Conservation (phyloP, 768 basidiomycete species). For the Lactifluus rugatus region DNA sequence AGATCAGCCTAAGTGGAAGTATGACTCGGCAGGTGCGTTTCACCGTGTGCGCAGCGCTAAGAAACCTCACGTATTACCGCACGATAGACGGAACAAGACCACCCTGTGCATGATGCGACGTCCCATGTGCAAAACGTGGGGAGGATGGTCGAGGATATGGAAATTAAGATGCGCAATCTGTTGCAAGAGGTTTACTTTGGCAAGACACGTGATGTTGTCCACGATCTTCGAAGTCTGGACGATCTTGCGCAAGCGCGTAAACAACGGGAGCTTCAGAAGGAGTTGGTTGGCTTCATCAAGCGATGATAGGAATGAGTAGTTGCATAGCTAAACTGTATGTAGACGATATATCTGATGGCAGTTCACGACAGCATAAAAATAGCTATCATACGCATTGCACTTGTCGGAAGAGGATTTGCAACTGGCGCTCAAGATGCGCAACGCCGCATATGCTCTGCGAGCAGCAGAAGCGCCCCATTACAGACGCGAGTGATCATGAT, state of each 20-base stretch:
- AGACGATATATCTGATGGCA: neutral
- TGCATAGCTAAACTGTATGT: neutral
- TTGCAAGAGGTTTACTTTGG: slow-evolving; percentile 94
- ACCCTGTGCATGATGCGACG: slow-evolving; percentile 63
- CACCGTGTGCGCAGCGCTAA: neutral
- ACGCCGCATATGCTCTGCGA: neutral
- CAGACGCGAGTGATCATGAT: slow-evolving; percentile 7
- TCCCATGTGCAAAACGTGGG: slow-evolving; percentile 94
- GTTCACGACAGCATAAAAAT: no score
- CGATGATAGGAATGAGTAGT: neutral
- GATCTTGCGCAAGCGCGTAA: slow-evolving; percentile 74
- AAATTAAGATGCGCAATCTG: slow-evolving; percentile 96
- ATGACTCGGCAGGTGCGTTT: slow-evolving; percentile 88
- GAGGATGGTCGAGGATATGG: slow-evolving; percentile 96
- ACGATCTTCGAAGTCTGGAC: slow-evolving; percentile 80
- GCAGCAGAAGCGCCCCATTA: neutral
- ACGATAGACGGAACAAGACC: slow-evolving; percentile 77
- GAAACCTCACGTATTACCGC: neutral
- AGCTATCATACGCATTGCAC: neutral
- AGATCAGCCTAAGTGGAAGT: slow-evolving; percentile 83
- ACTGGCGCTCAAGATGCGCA: neutral
- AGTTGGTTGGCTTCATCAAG: slow-evolving; percentile 81
- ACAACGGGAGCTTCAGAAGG: slow-evolving; percentile 83
- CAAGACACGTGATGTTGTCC: slow-evolving; percentile 92
- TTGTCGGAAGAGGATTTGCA: neutral